Conservation (phyloP, 2,329 filamentous ascomycete species). For the Sphaerostilbella broomeana region DNA sequence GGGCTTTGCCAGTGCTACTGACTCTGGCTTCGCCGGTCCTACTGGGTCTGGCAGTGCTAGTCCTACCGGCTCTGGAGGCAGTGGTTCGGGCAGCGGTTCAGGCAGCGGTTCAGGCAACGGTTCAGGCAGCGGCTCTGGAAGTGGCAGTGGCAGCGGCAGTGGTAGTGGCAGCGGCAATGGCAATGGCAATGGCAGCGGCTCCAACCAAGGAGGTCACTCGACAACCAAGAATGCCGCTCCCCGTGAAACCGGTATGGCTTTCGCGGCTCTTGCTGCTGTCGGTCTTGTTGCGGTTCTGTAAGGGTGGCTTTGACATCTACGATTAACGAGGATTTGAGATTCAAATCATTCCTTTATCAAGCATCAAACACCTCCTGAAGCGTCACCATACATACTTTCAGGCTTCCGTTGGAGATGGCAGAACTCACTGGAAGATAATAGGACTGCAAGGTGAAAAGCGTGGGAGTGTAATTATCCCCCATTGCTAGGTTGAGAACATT, state of each 20-base stretch:
- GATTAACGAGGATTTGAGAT: neutral
- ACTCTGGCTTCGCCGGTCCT: neutral
- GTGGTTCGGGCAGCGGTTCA: no score
- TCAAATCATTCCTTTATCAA: neutral
- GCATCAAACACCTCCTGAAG: no score
- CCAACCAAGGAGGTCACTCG: neutral
- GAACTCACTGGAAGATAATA: no score
- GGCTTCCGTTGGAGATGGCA: no score
- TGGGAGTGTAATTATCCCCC: no score
- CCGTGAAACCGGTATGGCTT: slow-evolving; percentile 22
- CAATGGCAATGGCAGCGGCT: neutral
- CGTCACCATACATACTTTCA: no score
- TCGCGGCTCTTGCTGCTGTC: slow-evolving; percentile 26
- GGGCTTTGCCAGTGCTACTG: slow-evolving; percentile 2
- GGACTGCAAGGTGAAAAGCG: no score
- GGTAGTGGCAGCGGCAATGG: slow-evolving; percentile 3
- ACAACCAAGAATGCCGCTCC: slow-evolving; percentile 14
- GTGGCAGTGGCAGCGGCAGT: slow-evolving; percentile 6
- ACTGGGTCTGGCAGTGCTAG: neutral
- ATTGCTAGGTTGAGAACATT: no score
- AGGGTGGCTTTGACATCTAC: no score
- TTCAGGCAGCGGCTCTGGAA: neutral
- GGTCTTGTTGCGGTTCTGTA: slow-evolving; percentile 26
- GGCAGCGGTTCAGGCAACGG: neutral
- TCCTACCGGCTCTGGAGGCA: no score